These are phyloP conservation scores for Fragaria nilgerrensis DNA, from an alignment of 306 rosid species.

Conservation along the genomic window DNA sequence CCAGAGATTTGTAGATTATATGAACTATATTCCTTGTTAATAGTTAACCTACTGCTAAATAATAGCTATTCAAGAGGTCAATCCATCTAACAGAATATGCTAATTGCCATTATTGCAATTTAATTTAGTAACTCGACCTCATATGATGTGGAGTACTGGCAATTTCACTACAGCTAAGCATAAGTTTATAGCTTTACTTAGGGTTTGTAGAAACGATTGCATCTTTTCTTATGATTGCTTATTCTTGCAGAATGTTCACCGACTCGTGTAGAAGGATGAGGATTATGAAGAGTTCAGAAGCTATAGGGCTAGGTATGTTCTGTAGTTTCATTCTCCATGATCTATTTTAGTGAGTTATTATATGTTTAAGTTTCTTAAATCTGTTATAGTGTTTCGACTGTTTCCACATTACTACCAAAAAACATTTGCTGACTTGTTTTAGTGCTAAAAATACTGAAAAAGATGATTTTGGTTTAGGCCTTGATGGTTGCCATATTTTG, in stretches of 20 bases:
- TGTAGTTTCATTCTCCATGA: not conserved
- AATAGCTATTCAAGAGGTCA: not conserved
- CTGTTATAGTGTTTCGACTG: too few relatives aligned
- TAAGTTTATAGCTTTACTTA: not conserved
- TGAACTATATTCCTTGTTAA: not conserved
- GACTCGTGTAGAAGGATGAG: conserved; percentile 82
- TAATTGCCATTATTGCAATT: not conserved
- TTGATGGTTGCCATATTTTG: conserved; percentile 5
- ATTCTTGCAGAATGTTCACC: conserved; percentile 73
- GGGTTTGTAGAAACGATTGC: not conserved
- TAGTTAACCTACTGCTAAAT: not conserved
- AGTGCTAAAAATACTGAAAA: not conserved
- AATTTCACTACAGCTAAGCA: not conserved
- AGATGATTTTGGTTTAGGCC: conserved; percentile 15
- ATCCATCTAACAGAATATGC: conserved; percentile 4
- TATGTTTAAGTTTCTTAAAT: not conserved
- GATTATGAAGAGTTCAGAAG: conserved; percentile 97
- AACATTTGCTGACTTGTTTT: not conserved
- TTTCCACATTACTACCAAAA: not conserved
- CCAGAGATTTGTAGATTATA: not conserved
- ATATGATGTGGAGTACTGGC: not conserved
- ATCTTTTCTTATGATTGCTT: conserved; percentile 17
- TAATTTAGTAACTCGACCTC: not conserved
- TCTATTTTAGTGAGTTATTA: not conserved
- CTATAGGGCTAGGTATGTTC: conserved; percentile 77